Evolutionary conservation across 1,284 basidiomycete genomes (phyloP).

Genomic region (Cerioporus squamosus): DNA sequence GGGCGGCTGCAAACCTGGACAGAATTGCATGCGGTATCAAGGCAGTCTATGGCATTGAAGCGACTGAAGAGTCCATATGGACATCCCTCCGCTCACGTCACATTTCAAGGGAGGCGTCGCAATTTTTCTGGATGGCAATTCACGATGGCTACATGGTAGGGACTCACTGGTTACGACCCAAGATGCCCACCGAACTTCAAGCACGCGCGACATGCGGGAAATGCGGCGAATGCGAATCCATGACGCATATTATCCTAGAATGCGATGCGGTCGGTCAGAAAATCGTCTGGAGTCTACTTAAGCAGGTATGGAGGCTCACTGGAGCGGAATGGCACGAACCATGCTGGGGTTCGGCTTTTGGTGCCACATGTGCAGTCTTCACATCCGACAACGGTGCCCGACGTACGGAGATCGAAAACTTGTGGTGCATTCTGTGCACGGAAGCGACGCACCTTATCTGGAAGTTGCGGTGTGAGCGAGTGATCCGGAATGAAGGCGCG

Average conservation of each 20-base stretch:
- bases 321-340: conserved; percentile 1
- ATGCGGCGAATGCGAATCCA: conserved; percentile 32
- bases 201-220: conserved; percentile 28
- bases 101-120: conserved; percentile 24
- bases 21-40: background rate
- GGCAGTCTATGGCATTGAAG: background rate
- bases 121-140: conserved; percentile 38
- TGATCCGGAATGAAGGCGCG: conserved; percentile 12
- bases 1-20: background rate
- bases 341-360: conserved; percentile 15
- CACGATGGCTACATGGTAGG: conserved; percentile 38
- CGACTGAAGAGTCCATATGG: conserved; percentile 14
- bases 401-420: background rate
- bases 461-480: conserved; percentile 33
- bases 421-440: conserved; percentile 34
- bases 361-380: conserved; percentile 3
- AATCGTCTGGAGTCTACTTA: conserved; percentile 33
- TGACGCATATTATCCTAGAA: conserved; percentile 39
- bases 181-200: conserved; percentile 26
- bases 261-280: conserved; percentile 31
- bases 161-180: conserved; percentile 29
- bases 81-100: conserved; percentile 19
- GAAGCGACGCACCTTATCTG: conserved; percentile 38
- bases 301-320: conserved; percentile 21
- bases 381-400: background rate